Percentiles rank a stretch among this genome's conserved stretches.
These are phyloP conservation scores for Pseudodiploospora longispora DNA, from an alignment of 2,329 filamentous ascomycete species.

Conservation along the genomic window DNA sequence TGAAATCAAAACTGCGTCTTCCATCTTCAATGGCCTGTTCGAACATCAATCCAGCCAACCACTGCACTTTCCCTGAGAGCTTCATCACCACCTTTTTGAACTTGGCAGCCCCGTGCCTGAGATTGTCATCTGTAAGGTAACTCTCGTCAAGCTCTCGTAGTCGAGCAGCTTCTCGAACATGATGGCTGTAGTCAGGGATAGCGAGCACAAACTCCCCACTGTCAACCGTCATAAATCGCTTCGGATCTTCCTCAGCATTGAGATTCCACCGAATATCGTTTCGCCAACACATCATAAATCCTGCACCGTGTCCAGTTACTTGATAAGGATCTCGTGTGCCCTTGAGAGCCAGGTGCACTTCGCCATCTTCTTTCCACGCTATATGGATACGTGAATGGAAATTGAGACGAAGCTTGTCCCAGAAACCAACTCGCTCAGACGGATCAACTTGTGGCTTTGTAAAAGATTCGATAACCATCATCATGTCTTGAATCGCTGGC, in stretches of 20 bases:
- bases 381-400: constrained; percentile 88
- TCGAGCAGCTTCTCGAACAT: constrained; percentile 60
- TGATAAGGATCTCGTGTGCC: constrained; percentile 87
- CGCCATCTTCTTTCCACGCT: constrained; percentile 90
- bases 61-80: constrained; percentile 89
- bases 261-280: constrained; percentile 87
- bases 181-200: constrained; percentile 84
- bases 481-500: constrained; percentile 97
- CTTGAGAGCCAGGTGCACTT: constrained; percentile 89
- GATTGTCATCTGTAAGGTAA: constrained; percentile 53
- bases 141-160: constrained; percentile 48
- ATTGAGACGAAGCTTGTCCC: constrained; percentile 93
- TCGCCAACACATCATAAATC: constrained; percentile 98
- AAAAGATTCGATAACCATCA: constrained; percentile 98
- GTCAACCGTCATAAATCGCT: constrained; percentile 89
- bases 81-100: constrained; percentile 99
- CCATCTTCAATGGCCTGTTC: constrained; percentile 71
- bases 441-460: constrained; percentile 92
- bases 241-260: constrained; percentile 76
- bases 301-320: constrained; percentile 85
- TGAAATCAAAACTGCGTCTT: constrained; percentile 76
- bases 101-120: constrained; percentile 68
- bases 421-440: constrained; percentile 91
- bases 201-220: constrained; percentile 93
- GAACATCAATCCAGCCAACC: constrained; percentile 85